phyloP scores from a whole-genome alignment of 78 protist genomes.

The Monocercomonoides exilis region DNA sequence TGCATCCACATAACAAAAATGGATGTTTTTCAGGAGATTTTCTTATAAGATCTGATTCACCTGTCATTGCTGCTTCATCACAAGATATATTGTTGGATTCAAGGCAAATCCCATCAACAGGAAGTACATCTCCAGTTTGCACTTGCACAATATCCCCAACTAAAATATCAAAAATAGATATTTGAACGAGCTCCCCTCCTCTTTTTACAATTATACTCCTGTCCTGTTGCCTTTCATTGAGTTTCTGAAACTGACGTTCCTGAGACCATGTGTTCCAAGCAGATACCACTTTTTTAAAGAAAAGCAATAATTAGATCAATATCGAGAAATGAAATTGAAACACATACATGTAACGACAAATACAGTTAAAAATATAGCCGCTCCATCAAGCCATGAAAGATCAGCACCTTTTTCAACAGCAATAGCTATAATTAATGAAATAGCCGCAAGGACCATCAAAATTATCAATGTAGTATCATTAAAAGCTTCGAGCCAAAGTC shows the following conservation, averaged over 20 bases:
- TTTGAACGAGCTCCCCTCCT: too few relatives aligned
- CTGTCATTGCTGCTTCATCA: neutral
- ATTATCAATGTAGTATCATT: constrained; percentile 5
- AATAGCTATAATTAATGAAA: neutral
- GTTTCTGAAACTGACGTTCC: neutral
- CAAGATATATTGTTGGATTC: neutral
- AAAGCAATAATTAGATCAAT: too few relatives aligned
- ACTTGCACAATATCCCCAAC: too few relatives aligned
- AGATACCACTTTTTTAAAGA: too few relatives aligned
- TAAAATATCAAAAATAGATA: too few relatives aligned
- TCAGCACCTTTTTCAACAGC: too few relatives aligned
- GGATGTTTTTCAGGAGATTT: neutral
- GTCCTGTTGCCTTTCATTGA: too few relatives aligned
- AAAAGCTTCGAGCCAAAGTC: neutral
- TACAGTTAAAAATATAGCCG: too few relatives aligned
- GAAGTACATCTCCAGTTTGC: too few relatives aligned
- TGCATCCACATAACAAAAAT: neutral
- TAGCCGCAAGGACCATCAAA: neutral
- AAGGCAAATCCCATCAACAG: too few relatives aligned
- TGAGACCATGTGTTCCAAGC: neutral
- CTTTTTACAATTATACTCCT: too few relatives aligned
- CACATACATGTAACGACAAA: neutral
- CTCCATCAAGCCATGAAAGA: too few relatives aligned
- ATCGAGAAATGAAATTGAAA: neutral
- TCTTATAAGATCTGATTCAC: neutral